These are phyloP conservation scores for Lasiodiplodia citricola DNA, from an alignment of 2,329 filamentous ascomycete genomes.

Conservation along the genomic window DNA sequence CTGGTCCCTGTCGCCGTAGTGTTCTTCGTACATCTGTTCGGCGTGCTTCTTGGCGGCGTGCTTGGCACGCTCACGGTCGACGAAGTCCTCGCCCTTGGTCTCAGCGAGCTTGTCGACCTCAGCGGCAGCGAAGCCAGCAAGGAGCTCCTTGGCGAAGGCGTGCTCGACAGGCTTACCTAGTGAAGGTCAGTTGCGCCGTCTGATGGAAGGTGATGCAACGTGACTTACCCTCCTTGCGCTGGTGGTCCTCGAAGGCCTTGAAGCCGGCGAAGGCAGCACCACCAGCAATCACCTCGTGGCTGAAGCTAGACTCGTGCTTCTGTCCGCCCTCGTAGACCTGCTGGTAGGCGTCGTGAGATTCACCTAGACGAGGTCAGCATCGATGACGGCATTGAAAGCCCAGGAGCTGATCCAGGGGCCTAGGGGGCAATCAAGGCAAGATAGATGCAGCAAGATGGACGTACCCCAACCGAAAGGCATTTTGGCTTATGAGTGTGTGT, in stretches of 20 bases:
- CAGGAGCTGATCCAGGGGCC: not conserved
- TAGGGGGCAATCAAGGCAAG: too few species aligned
- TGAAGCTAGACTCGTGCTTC: conserved; percentile 66
- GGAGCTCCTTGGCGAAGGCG: conserved; percentile 76
- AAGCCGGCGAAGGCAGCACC: conserved; percentile 80
- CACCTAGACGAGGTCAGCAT: conserved; percentile 45
- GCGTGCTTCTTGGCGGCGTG: conserved; percentile 50
- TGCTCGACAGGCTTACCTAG: conserved; percentile 73
- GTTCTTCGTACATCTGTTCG: conserved; percentile 56
- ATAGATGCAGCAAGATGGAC: conserved; percentile 16
- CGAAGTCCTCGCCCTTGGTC: conserved; percentile 57
- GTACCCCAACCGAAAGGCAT: conserved; percentile 55
- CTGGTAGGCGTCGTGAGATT: conserved; percentile 60
- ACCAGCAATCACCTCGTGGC: conserved; percentile 76
- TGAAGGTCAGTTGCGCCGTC: not conserved
- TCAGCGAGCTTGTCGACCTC: conserved; percentile 78
- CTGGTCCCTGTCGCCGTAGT: conserved; percentile 52
- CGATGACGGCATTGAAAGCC: not conserved
- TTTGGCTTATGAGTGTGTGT: conserved; percentile 32
- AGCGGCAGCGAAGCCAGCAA: conserved; percentile 73
- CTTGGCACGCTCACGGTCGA: conserved; percentile 56
- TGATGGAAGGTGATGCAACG: not conserved
- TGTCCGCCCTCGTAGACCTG: conserved; percentile 58
- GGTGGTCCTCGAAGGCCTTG: conserved; percentile 78
- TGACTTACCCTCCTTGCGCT: conserved; percentile 68